phyloP scores from a whole-genome alignment of 2,329 filamentous ascomycete genomes.

The Alternaria tenuissima region DNA sequence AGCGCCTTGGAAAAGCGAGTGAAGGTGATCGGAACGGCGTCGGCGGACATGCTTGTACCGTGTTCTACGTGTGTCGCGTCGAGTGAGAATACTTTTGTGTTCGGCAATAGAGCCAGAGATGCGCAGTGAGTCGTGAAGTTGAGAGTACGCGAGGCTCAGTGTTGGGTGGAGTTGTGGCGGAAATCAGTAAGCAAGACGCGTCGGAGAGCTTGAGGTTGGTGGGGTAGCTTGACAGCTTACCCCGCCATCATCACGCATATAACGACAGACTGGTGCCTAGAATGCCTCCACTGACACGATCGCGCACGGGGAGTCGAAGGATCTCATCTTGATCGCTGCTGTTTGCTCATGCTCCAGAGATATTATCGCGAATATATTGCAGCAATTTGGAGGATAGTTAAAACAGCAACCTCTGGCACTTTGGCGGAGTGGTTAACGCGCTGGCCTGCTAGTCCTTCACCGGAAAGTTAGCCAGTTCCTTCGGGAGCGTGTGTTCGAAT shows the following conservation, averaged over 20 bases:
- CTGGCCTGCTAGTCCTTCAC: constrained; percentile 33
- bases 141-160: not conserved
- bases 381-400: fast-evolving
- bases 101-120: not conserved
- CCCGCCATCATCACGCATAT: not conserved
- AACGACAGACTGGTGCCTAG: not conserved
- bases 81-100: not conserved
- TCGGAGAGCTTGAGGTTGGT: not conserved
- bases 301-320: not conserved
- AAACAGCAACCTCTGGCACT: not conserved
- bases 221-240: not conserved
- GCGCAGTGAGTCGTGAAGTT: not conserved
- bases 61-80: not conserved
- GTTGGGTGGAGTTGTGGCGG: not conserved
- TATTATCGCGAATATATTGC: fast-evolving
- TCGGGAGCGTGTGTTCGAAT: constrained; percentile 42
- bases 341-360: not conserved
- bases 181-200: not conserved
- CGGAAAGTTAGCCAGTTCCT: constrained; percentile 36
- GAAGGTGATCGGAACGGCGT: constrained; percentile 67
- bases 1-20: constrained; percentile 73
- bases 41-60: constrained; percentile 66
- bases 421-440: constrained; percentile 36
- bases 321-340: not conserved
- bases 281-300: not conserved